Base-by-base conservation (phyloP, 2,329 filamentous ascomycete genomes). In the Chaetothyriales sp. region DNA sequence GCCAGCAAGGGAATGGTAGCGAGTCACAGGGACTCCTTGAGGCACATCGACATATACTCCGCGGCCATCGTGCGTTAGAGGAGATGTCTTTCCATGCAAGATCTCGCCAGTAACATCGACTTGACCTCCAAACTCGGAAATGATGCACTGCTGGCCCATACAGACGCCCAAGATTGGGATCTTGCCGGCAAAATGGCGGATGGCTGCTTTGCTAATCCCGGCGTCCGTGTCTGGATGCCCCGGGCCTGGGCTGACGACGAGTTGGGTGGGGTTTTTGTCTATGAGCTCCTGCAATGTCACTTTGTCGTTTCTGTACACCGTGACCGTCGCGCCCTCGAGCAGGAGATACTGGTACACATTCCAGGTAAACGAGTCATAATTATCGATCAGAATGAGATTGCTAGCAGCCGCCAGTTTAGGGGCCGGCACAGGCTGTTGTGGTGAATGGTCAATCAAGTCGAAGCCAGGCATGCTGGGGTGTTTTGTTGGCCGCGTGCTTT, bases 301-400 rank as follows among this genome's bases (percentile, higher is more conserved):
- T 67, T 95, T 82, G 69, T 98, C 90, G 65, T 98, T 98, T 62
- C 92, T 81, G 70, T 82, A 86, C 18, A 98, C 92, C 3, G 83
- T 86, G 48, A 95, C 92, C 1, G 75, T 85, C 25, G 94, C 92
- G 29, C 92, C 92, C 67, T 97, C 92, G n/a, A 98, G 81, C 5
- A 90, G 85, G 1, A 98, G 81, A 64, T 98, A 98, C 69, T 98
- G 94, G 69, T 97, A 98, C 54, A 98, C 88, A 65, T 98, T 98
- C 88, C 89, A 98, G 54, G 90, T 95, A 69, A 98, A 98, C 2
- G 92, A 97, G 70, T 98, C 92, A 70, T 97, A 98, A 71, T 98
- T 98, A 75, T 98, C 92, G 63, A 98, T 95, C 58, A 98, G 77
- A 57, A 98, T 79, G 53, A 98, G 77, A 69, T 97, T 97, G 52